Conservation (phyloP, 2,329 filamentous ascomycete genomes). For the Penicillium polonicum region DNA sequence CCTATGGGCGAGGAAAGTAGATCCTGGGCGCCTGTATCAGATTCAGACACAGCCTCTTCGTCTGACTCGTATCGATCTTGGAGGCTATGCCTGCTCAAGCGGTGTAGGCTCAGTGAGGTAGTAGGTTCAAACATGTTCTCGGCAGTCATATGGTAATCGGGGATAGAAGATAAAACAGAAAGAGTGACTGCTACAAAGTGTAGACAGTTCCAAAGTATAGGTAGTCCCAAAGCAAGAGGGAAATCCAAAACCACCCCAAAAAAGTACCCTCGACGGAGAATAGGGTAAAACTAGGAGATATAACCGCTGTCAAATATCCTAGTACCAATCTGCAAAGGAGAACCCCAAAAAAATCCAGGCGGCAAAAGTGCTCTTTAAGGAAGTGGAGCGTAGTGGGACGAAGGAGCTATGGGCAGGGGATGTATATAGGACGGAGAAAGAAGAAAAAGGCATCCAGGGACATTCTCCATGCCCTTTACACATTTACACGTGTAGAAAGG, state of each 20-base stretch:
- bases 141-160: not conserved
- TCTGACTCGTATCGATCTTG: constrained; percentile 41
- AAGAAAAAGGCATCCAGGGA: constrained; percentile 7
- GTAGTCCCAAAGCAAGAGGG: not conserved
- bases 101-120: constrained; percentile 29
- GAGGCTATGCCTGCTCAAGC: constrained; percentile 32
- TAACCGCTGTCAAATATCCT: not conserved
- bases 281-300: not conserved
- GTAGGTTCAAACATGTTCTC: constrained; percentile 31
- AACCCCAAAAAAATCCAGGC: not conserved
- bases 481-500: constrained; percentile 26
- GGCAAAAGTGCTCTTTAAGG: constrained; percentile 4
- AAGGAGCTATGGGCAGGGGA: constrained; percentile 6
- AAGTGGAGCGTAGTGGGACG: constrained; percentile 1
- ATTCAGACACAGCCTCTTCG: constrained; percentile 41
- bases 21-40: constrained; percentile 34
- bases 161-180: not conserved
- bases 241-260: not conserved
- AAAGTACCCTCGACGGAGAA: not conserved
- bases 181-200: constrained; percentile 5
- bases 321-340: constrained; percentile 8
- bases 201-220: constrained; percentile 4
- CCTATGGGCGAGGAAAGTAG: constrained; percentile 33
- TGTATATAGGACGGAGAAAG: not conserved
- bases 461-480: constrained; percentile 22